Base-by-base conservation (phyloP, 768 basidiomycete genomes). In the Cyclocybe aegerita region DNA sequence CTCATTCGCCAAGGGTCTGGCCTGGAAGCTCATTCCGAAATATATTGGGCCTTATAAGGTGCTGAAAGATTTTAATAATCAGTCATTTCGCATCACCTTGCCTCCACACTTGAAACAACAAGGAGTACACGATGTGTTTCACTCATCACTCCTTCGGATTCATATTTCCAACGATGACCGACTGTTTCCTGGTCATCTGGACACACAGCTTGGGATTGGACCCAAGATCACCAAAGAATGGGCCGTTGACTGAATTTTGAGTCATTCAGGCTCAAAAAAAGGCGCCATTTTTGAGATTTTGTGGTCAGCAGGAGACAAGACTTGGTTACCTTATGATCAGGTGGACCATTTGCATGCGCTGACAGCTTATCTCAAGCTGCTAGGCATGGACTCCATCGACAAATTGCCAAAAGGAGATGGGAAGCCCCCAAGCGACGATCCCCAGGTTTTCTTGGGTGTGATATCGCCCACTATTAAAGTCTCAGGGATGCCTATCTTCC, bases 111-210 rank as follows among this genome's bases (percentile, higher is more conserved):
- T 69, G 1, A 60, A 59, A 32, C 65, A 55, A 7, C 17, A 46
- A 14, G 64, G 58, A 0, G 44, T 59, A 2, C 55, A 56, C 31
- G 40, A 50, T 32, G 57, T 59, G 0, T 59, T 56, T 56, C 73
- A 78, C 43, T 57, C 63, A 0, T 69, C 68, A 1, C 53, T 68
- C 15, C 57, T 76, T 0, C 8, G 59, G 0, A 55, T 55, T 1
- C 64, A 66, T 39, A 11, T 54, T 2, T 54, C 69, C 0, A 77
- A 75, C 48, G 67, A 77, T 46, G 51, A 64, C 30, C 1, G 36
- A 0, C 45, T 64, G 0, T 78, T 76, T 50, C 72, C 73, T 1
- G 57, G 59, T 0, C 61, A 70, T 0, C 39, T 60, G 10, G 51
- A 58, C 4, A 23, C 52, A 0, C 58, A 63, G 32, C 48, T 70